Percentiles rank a stretch among this genome's conserved stretches.
phyloP scores from a whole-genome alignment of 2,329 filamentous ascomycete genomes.

The Curvularia spicifera region DNA sequence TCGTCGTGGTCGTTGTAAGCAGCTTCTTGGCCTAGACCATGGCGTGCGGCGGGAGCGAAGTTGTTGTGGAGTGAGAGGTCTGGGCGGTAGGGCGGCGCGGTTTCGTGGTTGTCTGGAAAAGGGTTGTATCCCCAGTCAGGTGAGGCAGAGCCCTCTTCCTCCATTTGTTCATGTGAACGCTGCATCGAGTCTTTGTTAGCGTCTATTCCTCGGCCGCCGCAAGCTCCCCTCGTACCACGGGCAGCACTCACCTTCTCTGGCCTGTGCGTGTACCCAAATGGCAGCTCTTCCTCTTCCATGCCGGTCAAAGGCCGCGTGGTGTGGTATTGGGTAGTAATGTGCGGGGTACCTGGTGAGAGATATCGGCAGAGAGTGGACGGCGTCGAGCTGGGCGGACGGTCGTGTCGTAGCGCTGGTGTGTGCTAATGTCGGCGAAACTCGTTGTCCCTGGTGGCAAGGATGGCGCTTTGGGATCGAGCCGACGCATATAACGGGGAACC shows the following conservation, averaged over 20 bases:
- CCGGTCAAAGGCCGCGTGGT: constrained; percentile 2
- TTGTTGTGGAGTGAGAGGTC: constrained; percentile 9
- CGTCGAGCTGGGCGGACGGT: constrained; percentile 8
- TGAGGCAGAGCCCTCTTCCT: constrained; percentile 33
- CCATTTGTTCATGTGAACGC: constrained; percentile 47
- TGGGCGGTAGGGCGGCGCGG: constrained; percentile 5
- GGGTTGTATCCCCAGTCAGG: constrained; percentile 32
- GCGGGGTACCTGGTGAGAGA: background rate
- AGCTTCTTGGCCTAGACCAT: constrained; percentile 1
- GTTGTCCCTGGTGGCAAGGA: constrained; percentile 21
- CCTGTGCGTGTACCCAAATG: constrained; percentile 43
- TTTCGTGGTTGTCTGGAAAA: constrained; percentile 7
- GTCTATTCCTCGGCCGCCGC: constrained; percentile 5
- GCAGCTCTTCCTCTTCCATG: constrained; percentile 41
- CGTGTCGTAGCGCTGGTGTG: constrained; percentile 13
- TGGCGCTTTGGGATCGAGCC: constrained; percentile 19
- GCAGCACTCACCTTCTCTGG: constrained; percentile 43
- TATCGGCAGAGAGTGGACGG: constrained; percentile 3
- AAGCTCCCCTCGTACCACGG: constrained; percentile 7
- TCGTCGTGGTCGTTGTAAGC: constrained; percentile 3
- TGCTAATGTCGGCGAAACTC: constrained; percentile 22
- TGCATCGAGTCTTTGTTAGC: constrained; percentile 28
- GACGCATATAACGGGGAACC: background rate
- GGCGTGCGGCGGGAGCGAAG: background rate
- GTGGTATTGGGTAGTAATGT: constrained; percentile 6